Base-by-base conservation (phyloP, 2,329 filamentous ascomycete species). In the Cladophialophora bantiana region DNA sequence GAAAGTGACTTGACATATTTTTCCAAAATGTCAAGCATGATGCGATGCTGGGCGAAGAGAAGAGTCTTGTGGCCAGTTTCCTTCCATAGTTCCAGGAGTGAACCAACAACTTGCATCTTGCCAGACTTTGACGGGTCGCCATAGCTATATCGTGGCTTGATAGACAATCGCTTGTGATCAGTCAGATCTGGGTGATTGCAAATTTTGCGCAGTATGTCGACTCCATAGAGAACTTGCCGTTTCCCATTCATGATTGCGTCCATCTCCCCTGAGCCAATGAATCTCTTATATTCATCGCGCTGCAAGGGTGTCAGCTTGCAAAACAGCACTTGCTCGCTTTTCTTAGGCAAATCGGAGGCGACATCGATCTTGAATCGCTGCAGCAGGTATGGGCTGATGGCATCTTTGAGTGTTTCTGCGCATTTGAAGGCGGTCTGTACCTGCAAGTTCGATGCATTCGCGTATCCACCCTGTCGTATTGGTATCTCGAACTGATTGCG, bases 171-270 rank as follows among this genome's bases (percentile, higher is more conserved):
- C 72, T 85, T 86, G 73, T 89, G 91, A 72, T 95, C 89, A 1
- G 90, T 82, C 1, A 99, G 83, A 79, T 99, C 95, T 0, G 96
- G 95, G 74, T 99, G 96, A 70, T 99, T 99, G 82, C 94, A 98
- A 62, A 99, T 94, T 78, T 99, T 99, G 59, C 95, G 89, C 45
- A 99, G 82, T 32, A 94, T 90, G 73, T 97, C 94, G 69, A 99
- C 93, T 7, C 94, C 95, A 73, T 90, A 96, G 0, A 99, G 83
- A 2, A 93, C 90, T 74, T 97, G 91, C 3, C 90, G 86, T 67
- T 88, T 90, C 45, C 89, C 88, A 55, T 85, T 87, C 48, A 94
- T 79, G 64, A 98, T 97, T 0, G 90, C 88, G n/a, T 85, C 86
- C 84, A 97, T 93, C 53, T 97, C 93, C 48, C 91, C 88, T 0